Percentiles rank a stretch among this genome's conserved stretches.
Evolutionary conservation across 495 filamentous ascomycete species (phyloP).

Genomic region (Penicillium angulare): DNA sequence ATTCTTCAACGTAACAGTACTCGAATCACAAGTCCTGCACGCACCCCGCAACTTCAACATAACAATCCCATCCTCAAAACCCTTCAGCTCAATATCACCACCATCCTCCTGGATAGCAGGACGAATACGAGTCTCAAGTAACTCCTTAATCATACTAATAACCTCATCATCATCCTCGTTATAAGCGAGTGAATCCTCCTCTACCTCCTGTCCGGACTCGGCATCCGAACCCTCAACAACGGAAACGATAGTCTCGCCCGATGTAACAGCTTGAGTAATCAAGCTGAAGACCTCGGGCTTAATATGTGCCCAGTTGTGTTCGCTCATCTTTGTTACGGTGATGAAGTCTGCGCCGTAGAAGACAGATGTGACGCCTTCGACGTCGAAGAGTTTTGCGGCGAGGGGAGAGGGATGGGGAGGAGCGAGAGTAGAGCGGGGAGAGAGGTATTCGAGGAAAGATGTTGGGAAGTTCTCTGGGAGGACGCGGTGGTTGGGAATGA

Average conservation of each 20-base stretch:
- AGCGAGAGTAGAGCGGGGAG: slow-evolving; percentile 80
- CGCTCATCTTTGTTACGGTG: slow-evolving; percentile 86
- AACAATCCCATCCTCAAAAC: slow-evolving; percentile 85
- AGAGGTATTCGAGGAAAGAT: slow-evolving; percentile 86
- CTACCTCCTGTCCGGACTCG: slow-evolving; percentile 52
- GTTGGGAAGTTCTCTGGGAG: slow-evolving; percentile 69
- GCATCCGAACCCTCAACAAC: slow-evolving; percentile 60
- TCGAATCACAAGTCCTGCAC: slow-evolving; percentile 93
- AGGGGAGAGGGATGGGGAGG: slow-evolving; percentile 92
- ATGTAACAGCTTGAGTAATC: slow-evolving; percentile 86
- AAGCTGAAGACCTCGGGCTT: slow-evolving; percentile 93
- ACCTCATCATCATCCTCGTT: slow-evolving; percentile 90
- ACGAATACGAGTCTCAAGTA: slow-evolving; percentile 92
- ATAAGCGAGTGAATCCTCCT: slow-evolving; percentile 67
- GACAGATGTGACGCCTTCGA: slow-evolving; percentile 89
- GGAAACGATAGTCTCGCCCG: slow-evolving; percentile 77
- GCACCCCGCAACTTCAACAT: slow-evolving; percentile 85
- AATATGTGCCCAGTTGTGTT: slow-evolving; percentile 89
- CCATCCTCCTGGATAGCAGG: slow-evolving; percentile 97
- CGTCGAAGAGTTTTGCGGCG: slow-evolving; percentile 81
- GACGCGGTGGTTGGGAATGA: slow-evolving; percentile 81
- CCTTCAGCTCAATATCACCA: slow-evolving; percentile 91
- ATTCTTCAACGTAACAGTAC: slow-evolving; percentile 91
- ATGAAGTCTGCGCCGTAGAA: slow-evolving; percentile 96
- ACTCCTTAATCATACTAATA: slow-evolving; percentile 95